Evolutionary conservation across 2,329 filamentous ascomycete species (phyloP).

Genomic region (Epichloe scottii): DNA sequence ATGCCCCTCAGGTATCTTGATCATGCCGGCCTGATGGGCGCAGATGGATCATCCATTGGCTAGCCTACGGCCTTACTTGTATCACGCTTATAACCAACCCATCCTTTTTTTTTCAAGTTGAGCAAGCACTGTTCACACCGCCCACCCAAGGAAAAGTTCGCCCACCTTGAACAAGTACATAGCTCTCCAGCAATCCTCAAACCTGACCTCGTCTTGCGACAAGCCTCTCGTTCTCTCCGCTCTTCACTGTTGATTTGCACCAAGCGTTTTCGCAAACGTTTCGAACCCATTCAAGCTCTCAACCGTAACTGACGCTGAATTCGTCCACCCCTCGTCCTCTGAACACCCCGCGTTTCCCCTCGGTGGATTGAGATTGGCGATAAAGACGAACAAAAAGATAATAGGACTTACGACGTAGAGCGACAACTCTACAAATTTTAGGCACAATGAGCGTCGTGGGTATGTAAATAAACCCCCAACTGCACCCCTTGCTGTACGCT

Average conservation of each 20-base stretch:
- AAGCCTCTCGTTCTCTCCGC: not conserved
- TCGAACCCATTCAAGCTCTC: not conserved
- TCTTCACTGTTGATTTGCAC: not conserved
- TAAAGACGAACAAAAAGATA: slow-evolving; percentile 1
- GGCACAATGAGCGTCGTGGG: slow-evolving; percentile 44
- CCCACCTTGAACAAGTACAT: not conserved
- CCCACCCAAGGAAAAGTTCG: slow-evolving; percentile 4
- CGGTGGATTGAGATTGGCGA: slow-evolving; percentile 4
- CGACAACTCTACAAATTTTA: slow-evolving; percentile 14
- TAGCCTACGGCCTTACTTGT: not conserved
- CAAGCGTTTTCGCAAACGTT: not conserved
- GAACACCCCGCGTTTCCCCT: slow-evolving; percentile 1
- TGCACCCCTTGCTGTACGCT: not conserved
- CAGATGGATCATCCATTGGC: not conserved
- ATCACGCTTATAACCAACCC: not conserved
- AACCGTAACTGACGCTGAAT: not conserved
- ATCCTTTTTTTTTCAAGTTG: not conserved
- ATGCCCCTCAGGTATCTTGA: not conserved
- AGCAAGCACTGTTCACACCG: not conserved
- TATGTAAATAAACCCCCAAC: slow-evolving; percentile 19
- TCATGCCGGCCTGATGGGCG: not conserved
- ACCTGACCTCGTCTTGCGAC: not conserved
- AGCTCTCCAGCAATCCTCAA: not conserved
- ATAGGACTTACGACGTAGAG: slow-evolving; percentile 3
- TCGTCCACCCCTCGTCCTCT: not conserved